These are phyloP conservation scores for Phialemoniopsis sp. DNA, from an alignment of 2,329 filamentous ascomycete genomes.

Conservation along the genomic window DNA sequence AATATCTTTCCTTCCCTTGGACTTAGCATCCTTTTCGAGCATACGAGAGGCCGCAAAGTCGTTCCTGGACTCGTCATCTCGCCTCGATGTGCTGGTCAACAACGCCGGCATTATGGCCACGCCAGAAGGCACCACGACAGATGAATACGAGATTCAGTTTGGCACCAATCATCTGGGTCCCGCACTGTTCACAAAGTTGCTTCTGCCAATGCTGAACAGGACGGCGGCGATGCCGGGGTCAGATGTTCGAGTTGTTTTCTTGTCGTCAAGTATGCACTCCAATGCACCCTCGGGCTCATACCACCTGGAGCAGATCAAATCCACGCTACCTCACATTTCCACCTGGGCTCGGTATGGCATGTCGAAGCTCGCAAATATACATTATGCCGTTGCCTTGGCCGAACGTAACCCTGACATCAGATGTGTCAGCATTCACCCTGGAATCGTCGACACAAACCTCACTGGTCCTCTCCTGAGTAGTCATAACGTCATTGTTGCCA, in stretches of 20 bases:
- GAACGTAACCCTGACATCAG: constrained; percentile 17
- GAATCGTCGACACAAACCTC: constrained; percentile 18
- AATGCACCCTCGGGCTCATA: constrained; percentile 5
- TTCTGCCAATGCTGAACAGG: constrained; percentile 18
- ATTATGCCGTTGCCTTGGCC: constrained; percentile 21
- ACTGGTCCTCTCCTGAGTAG: too few species aligned
- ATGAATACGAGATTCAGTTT: constrained; percentile 43
- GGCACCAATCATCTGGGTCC: constrained; percentile 44
- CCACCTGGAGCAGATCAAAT: too few species aligned
- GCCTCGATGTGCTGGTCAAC: constrained; percentile 38
- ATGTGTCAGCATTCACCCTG: constrained; percentile 20
- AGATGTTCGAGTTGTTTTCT: constrained; percentile 18
- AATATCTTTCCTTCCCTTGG: constrained; percentile 33
- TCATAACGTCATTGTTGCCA: too few species aligned
- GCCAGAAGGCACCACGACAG: constrained; percentile 25
- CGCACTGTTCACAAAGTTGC: constrained; percentile 31
- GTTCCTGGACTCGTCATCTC: constrained; percentile 23
- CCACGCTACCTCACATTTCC: too few species aligned
- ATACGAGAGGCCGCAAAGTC: constrained; percentile 32
- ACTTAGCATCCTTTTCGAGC: constrained; percentile 37
- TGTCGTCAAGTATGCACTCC: constrained; percentile 11
- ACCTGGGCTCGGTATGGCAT: constrained; percentile 22
- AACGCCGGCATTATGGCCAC: constrained; percentile 40
- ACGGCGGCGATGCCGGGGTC: constrained; percentile 9
- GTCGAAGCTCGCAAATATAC: constrained; percentile 26